phyloP scores from a whole-genome alignment of 2,329 filamentous ascomycete genomes.

The Colletotrichum sp. region DNA sequence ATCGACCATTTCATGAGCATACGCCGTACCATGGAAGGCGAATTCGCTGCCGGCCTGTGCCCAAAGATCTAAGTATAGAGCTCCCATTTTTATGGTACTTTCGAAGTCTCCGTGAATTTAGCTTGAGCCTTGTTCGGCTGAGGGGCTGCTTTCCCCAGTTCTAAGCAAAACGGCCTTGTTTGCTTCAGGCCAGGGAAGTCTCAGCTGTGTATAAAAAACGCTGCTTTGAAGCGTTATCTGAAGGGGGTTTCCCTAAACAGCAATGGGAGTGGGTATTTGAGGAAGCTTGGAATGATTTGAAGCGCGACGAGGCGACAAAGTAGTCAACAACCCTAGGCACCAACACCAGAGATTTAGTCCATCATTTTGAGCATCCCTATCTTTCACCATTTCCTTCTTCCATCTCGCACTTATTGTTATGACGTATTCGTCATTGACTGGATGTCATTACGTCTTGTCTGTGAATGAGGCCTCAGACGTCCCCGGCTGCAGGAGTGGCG shows the following conservation, averaged over 20 bases:
- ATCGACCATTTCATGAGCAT: background rate
- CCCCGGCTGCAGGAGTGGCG: fast-evolving
- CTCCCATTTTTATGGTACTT: fast-evolving
- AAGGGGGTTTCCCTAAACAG: fast-evolving
- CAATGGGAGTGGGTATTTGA: background rate
- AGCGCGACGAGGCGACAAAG: background rate
- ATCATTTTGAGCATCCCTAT: background rate
- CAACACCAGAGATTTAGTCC: fast-evolving
- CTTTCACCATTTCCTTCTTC: fast-evolving
- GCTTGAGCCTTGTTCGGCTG: background rate
- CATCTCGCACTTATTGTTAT: background rate
- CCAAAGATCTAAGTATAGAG: background rate
- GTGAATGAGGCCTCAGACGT: too few species aligned
- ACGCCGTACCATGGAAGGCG: too few species aligned
- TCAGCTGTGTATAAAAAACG: background rate
- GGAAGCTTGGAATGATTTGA: background rate
- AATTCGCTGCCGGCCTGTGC: too few species aligned
- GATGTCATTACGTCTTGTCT: fast-evolving
- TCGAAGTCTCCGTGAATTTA: background rate
- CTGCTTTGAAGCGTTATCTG: fast-evolving
- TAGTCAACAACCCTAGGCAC: background rate
- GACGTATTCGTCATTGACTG: background rate
- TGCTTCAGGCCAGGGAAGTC: background rate
- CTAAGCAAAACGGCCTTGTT: background rate
- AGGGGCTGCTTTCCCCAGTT: fast-evolving